These are phyloP conservation scores for Microdochium nivale DNA, from an alignment of 2,329 filamentous ascomycete genomes.

Conservation along the genomic window DNA sequence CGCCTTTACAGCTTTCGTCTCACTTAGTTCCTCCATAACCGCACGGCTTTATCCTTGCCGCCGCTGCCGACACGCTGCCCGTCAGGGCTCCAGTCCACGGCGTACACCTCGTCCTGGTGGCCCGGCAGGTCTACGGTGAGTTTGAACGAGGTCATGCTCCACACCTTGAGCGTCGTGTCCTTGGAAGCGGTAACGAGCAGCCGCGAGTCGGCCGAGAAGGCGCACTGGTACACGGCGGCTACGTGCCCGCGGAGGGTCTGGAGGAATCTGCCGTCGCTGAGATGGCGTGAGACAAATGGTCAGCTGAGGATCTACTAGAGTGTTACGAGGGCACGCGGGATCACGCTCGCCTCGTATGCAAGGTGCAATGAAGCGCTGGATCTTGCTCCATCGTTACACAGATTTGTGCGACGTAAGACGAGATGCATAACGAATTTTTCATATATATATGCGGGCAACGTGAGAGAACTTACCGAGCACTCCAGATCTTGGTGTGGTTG, in stretches of 20 bases:
- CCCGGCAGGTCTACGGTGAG: constrained; percentile 74
- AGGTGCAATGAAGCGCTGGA: too few species aligned
- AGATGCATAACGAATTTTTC: too few species aligned
- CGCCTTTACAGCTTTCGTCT: background rate
- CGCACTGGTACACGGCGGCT: constrained; percentile 73
- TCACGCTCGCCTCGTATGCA: too few species aligned
- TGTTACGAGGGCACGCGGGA: too few species aligned
- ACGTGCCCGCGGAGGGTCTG: constrained; percentile 80
- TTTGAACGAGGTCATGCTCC: constrained; percentile 83
- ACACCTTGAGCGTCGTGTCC: constrained; percentile 90
- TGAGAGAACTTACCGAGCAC: constrained; percentile 46
- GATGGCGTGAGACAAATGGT: constrained; percentile 4
- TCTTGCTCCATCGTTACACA: too few species aligned
- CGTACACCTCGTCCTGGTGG: constrained; percentile 88
- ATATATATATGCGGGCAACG: too few species aligned
- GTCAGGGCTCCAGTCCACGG: constrained; percentile 90
- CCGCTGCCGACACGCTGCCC: constrained; percentile 84
- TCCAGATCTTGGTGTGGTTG: constrained; percentile 93
- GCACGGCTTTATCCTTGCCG: constrained; percentile 79
- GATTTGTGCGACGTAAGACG: too few species aligned
- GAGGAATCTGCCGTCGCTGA: constrained; percentile 65
- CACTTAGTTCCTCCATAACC: constrained; percentile 54
- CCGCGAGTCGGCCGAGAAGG: constrained; percentile 88
- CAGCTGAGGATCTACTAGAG: constrained; percentile 4
- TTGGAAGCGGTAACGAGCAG: constrained; percentile 81